Base-by-base conservation (phyloP, 495 filamentous ascomycete species). In the Penicillium verhagenii region DNA sequence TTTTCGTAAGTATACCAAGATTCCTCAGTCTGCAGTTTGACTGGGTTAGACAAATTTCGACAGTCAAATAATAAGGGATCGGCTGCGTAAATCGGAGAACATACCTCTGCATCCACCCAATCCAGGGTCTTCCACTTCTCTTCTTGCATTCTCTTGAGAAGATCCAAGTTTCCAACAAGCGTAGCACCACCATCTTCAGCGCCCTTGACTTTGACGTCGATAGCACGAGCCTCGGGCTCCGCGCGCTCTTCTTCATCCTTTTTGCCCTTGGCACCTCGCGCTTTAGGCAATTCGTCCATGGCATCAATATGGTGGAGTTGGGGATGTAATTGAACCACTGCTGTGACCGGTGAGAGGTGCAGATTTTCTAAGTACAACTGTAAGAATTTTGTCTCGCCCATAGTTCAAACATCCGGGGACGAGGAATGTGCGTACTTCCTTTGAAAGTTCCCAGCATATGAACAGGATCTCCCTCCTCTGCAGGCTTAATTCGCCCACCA, bases 221-320 rank as follows among this genome's bases (percentile, higher is more conserved):
- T 75, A 11, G 84, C 76, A 21, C 83, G 79, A 26, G 86, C 82
- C 64, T 86, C 84, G 18, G 55, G 57, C 26, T 76, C 70, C 5
- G 71, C 69, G 4, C 72, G 64, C 6, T 81, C 74, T 10, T 77
- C 77, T 10, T 78, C 73, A 7, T 66, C 72, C 35, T 76, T 74
- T 35, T 78, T 79, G 33, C 60, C 65, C 47, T 73, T 72, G n/a
- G 37, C 53, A 4, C 61, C 56, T 40, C 67, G 54, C 4, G 60
- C 66, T 40, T 71, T 72, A 0, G 64, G 74, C 50, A 69, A 60
- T 44, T 89, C 86, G 33, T 80, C 71, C 39, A 81, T 47, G 0
- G 89, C 88, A 66, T 92, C 89, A 21, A 92, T 62, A 64, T 92
- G 88, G 59, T 87, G 83, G 56, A 89, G 82, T 57, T 91, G 85